Evolutionary conservation across 805 yeast genomes (phyloP).

Genomic region (Myxozyma mucilagina): DNA sequence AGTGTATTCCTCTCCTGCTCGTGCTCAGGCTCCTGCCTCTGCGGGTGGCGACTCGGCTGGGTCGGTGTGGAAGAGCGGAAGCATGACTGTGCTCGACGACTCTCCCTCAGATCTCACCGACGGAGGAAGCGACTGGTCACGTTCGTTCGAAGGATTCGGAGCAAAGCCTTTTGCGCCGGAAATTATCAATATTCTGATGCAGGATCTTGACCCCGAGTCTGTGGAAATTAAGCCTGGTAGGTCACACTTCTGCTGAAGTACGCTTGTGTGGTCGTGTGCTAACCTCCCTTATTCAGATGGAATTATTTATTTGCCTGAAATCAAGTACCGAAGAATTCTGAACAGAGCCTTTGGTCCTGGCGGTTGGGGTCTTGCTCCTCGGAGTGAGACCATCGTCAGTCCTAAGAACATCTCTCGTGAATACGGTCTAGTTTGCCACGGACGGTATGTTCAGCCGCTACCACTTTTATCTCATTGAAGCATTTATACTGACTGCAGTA

Average conservation of each 20-base stretch:
- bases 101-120: constrained; percentile 5
- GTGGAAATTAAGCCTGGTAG: constrained; percentile 80
- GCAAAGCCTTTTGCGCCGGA: constrained; percentile 67
- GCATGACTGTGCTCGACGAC: constrained; percentile 4
- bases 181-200: constrained; percentile 59
- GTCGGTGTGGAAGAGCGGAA: background rate
- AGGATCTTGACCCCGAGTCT: constrained; percentile 66
- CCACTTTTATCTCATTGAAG: background rate
- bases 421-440: constrained; percentile 82
- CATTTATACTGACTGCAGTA: background rate
- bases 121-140: constrained; percentile 66
- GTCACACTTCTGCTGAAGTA: background rate
- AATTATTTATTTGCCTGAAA: constrained; percentile 85
- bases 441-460: constrained; percentile 47
- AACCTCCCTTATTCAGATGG: constrained; percentile 56
- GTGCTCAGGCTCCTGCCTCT: background rate
- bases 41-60: background rate
- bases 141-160: constrained; percentile 84
- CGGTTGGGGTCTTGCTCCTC: constrained; percentile 96
- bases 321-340: constrained; percentile 85
- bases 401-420: constrained; percentile 79
- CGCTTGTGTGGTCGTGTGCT: background rate
- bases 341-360: constrained; percentile 97
- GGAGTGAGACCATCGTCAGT: constrained; percentile 80
- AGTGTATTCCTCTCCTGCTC: background rate